These are phyloP conservation scores for Nigrospora sphaerica DNA, from an alignment of 2,329 filamentous ascomycete species.

Conservation along the genomic window DNA sequence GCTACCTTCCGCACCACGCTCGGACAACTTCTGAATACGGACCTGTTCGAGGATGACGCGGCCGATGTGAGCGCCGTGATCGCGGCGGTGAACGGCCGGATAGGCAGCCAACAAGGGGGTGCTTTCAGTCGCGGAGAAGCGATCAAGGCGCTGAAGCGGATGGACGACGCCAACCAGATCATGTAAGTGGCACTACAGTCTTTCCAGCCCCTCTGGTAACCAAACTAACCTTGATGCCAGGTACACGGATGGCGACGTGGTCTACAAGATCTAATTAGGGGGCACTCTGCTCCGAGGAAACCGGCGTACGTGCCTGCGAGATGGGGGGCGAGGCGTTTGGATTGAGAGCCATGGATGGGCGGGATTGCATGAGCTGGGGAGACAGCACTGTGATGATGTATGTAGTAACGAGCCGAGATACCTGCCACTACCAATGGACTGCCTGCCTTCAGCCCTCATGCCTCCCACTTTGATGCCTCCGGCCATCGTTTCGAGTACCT, in stretches of 20 bases:
- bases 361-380: not conserved
- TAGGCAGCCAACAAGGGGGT: constrained; percentile 46
- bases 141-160: constrained; percentile 65
- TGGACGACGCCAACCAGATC: constrained; percentile 81
- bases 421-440: no score
- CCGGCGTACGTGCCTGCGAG: not conserved
- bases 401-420: not conserved
- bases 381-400: not conserved
- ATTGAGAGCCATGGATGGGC: not conserved
- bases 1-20: constrained; percentile 71
- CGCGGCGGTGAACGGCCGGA: constrained; percentile 67
- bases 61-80: constrained; percentile 71
- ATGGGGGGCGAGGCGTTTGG: not conserved
- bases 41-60: constrained; percentile 81
- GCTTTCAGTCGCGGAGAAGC: constrained; percentile 68
- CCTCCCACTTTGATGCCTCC: no score
- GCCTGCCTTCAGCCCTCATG: no score
- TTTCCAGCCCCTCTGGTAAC: not conserved
- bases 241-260: constrained; percentile 25
- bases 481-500: no score
- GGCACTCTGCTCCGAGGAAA: not conserved
- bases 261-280: constrained; percentile 19
- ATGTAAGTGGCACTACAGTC: constrained; percentile 60
- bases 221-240: constrained; percentile 11
- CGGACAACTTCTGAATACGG: constrained; percentile 73